phyloP scores from a whole-genome alignment of 2,329 filamentous ascomycete genomes.

The Penicillium digitatum region DNA sequence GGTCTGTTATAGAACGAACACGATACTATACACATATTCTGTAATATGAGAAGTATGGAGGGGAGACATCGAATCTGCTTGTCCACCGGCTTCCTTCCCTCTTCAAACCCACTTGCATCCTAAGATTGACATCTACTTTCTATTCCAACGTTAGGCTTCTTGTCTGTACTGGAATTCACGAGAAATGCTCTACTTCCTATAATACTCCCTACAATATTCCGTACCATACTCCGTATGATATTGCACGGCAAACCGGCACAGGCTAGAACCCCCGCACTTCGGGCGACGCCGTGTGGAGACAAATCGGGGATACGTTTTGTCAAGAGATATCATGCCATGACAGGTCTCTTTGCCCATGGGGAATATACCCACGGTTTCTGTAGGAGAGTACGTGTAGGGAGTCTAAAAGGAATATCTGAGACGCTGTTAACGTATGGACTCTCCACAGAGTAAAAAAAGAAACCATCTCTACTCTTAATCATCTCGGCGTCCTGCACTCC shows the following conservation, averaged over 20 bases:
- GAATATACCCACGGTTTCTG: background rate
- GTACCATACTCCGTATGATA: no score
- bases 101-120: no score
- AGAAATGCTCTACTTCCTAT: no score
- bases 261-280: slow-evolving; percentile 3
- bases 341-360: background rate
- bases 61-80: no score
- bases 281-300: background rate
- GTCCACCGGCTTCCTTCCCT: no score
- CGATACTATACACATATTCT: no score
- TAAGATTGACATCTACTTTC: no score
- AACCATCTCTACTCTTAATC: background rate
- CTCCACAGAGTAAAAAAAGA: background rate
- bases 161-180: no score
- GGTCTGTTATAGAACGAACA: background rate
- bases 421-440: background rate
- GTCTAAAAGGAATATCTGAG: background rate
- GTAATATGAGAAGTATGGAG: no score
- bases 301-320: background rate
- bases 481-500: no score
- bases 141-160: no score
- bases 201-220: no score
- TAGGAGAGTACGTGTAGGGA: background rate
- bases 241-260: slow-evolving; percentile 39
- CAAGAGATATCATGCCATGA: background rate